Evolutionary conservation across 2,329 filamentous ascomycete species (phyloP).

Genomic region (Decorospora gaudefroyi): DNA sequence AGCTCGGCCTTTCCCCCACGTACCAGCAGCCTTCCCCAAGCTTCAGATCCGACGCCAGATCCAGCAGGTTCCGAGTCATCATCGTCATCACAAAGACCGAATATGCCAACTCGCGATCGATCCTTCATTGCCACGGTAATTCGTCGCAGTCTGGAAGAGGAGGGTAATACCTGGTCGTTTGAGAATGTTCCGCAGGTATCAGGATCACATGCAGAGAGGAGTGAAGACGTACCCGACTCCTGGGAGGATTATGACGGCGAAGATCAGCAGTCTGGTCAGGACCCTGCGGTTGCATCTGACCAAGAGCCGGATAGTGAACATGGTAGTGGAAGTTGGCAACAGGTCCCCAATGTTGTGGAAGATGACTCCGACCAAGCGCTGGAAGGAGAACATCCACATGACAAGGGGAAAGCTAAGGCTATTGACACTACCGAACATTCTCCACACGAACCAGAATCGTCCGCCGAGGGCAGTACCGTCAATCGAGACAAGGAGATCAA

Average conservation of each 20-base stretch:
- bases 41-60: constrained; percentile 5
- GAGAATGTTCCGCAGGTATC: constrained; percentile 25
- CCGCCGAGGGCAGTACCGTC: constrained; percentile 5
- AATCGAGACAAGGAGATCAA: constrained; percentile 8
- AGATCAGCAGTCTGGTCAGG: constrained; percentile 4
- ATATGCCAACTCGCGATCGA: constrained; percentile 53
- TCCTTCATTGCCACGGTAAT: constrained; percentile 56
- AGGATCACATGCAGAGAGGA: constrained; percentile 3
- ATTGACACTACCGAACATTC: constrained; percentile 9
- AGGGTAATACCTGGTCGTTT: constrained; percentile 45
- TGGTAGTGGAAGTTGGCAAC: constrained; percentile 50
- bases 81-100: constrained; percentile 44
- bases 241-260: constrained; percentile 36
- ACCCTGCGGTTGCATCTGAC: constrained; percentile 21
- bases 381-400: constrained; percentile 27
- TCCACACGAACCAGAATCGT: constrained; percentile 3
- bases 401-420: constrained; percentile 38
- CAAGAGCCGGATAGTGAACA: constrained; percentile 44
- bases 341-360: constrained; percentile 39
- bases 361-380: constrained; percentile 35
- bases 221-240: constrained; percentile 22
- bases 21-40: constrained; percentile 21
- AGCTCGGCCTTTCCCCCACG: constrained; percentile 14
- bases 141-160: constrained; percentile 55
- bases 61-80: constrained; percentile 13